These are phyloP conservation scores for Penstemon eatonii DNA, from an alignment of 257 asterid species.

Conservation along the genomic window DNA sequence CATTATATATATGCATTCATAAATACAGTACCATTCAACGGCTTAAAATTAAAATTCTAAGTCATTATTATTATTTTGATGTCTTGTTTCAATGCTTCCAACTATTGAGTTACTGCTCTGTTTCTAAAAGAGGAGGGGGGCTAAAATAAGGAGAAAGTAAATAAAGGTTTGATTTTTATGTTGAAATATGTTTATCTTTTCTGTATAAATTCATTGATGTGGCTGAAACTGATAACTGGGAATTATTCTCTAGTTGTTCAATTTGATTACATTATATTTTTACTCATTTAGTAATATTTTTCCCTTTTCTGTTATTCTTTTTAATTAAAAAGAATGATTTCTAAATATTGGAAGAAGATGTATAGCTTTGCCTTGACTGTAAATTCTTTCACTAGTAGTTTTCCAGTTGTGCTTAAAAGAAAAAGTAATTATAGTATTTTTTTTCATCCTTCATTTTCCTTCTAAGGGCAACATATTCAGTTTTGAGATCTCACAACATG, in stretches of 20 bases:
- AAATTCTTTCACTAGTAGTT: no score
- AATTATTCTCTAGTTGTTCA: neutral
- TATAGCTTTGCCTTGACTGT: no score
- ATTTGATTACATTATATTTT: neutral
- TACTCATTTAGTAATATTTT: neutral
- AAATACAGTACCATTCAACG: slow-evolving; percentile 39
- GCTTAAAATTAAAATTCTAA: slow-evolving; percentile 29
- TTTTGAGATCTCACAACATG: neutral
- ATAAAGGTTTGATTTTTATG: slow-evolving; percentile 22
- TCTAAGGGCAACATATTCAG: no score
- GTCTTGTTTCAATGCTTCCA: slow-evolving; percentile 14
- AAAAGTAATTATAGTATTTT: no score
- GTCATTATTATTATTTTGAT: slow-evolving; percentile 19
- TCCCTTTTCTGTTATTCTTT: neutral
- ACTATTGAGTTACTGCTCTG: neutral
- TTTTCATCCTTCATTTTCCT: no score
- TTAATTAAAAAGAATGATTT: no score
- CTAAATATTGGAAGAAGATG: no score
- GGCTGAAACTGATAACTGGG: neutral
- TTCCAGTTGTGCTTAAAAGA: no score
- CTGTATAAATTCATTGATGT: no score
- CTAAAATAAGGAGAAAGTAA: neutral
- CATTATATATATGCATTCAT: slow-evolving; percentile 29
- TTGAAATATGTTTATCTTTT: no score
- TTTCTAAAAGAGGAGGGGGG: neutral